A percentile compares a stretch with the other conserved stretches of the same genome.
phyloP scores from a whole-genome alignment of 2,329 filamentous ascomycete species.

The Cladobotryum protrusum region DNA sequence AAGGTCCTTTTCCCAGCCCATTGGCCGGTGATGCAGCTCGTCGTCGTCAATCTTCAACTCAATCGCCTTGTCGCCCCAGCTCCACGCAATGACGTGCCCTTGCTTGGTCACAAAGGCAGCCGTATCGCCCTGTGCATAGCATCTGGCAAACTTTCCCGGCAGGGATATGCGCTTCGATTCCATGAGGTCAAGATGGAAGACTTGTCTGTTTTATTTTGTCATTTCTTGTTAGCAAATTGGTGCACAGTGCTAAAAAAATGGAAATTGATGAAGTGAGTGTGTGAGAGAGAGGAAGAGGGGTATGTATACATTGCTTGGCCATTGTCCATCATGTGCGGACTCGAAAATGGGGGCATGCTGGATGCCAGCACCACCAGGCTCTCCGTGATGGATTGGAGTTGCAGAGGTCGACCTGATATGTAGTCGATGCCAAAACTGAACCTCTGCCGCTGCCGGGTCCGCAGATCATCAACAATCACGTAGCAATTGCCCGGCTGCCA shows the following conservation, averaged over 20 bases:
- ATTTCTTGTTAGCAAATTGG: not conserved
- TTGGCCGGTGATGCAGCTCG: slow-evolving; percentile 2
- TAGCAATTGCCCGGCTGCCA: slow-evolving; percentile 20
- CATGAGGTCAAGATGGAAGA: slow-evolving; percentile 16
- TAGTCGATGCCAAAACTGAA: slow-evolving; percentile 15
- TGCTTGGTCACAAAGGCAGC: slow-evolving; percentile 17
- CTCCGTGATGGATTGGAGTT: slow-evolving; percentile 17
- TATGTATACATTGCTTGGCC: slow-evolving; percentile 9
- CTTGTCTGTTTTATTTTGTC: slow-evolving; percentile 12
- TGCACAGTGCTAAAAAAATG: not conserved
- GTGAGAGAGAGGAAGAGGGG: too few species aligned
- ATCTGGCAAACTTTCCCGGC: slow-evolving; percentile 13
- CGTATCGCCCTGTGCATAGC: slow-evolving; percentile 15
- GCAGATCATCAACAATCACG: slow-evolving; percentile 22
- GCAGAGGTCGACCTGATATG: slow-evolving; percentile 14
- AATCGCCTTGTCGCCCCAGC: slow-evolving; percentile 14
- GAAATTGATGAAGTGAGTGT: not conserved
- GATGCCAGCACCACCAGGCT: slow-evolving; percentile 16
- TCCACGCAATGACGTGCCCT: slow-evolving; percentile 17
- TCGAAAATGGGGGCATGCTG: not conserved
- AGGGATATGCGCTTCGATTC: slow-evolving; percentile 17
- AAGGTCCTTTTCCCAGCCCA: slow-evolving; percentile 1
- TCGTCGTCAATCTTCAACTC: slow-evolving; percentile 15
- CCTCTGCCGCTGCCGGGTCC: slow-evolving; percentile 13
- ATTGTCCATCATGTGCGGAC: slow-evolving; percentile 2